phyloP scores from a whole-genome alignment of 164 flowering plant genomes.

The Vitis cinerea region DNA sequence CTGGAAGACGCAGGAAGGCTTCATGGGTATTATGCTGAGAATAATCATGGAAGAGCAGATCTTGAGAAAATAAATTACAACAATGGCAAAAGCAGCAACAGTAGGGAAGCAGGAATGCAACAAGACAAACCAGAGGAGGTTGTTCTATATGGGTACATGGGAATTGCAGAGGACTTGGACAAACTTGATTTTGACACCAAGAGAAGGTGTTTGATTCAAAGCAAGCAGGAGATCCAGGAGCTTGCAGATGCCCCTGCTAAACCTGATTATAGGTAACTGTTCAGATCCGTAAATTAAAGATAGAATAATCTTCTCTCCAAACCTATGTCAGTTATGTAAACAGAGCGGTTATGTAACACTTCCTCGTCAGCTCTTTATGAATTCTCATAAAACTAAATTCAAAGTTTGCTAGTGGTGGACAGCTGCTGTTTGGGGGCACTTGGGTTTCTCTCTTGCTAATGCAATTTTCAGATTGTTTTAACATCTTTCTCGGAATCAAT shows the following conservation, averaged over 20 bases:
- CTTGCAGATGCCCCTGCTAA: slow-evolving; percentile 26
- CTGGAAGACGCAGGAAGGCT: slow-evolving; percentile 31
- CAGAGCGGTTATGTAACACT: too few relatives aligned
- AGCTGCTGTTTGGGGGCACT: too few relatives aligned
- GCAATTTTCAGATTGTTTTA: too few relatives aligned
- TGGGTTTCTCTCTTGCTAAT: too few relatives aligned
- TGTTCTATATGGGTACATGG: slow-evolving; percentile 35
- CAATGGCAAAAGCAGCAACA: slow-evolving; percentile 1
- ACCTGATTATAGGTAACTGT: slow-evolving; percentile 5
- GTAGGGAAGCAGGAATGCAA: background rate
- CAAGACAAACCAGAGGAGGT: slow-evolving; percentile 22
- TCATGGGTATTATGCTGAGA: slow-evolving; percentile 26
- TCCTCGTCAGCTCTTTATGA: too few relatives aligned
- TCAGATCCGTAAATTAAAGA: too few relatives aligned
- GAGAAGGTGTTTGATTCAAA: slow-evolving; percentile 22
- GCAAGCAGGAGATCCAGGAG: slow-evolving; percentile 33
- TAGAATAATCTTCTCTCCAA: too few relatives aligned
- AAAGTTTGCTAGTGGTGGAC: too few relatives aligned
- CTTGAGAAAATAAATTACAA: slow-evolving; percentile 7
- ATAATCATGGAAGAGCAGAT: slow-evolving; percentile 28
- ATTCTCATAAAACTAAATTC: too few relatives aligned
- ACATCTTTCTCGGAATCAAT: too few relatives aligned
- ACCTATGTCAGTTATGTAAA: too few relatives aligned
- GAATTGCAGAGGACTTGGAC: slow-evolving; percentile 36
- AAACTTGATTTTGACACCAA: slow-evolving; percentile 21